Base-by-base conservation (phyloP, 495 filamentous ascomycete species). In the Penicillium malachiteum region DNA sequence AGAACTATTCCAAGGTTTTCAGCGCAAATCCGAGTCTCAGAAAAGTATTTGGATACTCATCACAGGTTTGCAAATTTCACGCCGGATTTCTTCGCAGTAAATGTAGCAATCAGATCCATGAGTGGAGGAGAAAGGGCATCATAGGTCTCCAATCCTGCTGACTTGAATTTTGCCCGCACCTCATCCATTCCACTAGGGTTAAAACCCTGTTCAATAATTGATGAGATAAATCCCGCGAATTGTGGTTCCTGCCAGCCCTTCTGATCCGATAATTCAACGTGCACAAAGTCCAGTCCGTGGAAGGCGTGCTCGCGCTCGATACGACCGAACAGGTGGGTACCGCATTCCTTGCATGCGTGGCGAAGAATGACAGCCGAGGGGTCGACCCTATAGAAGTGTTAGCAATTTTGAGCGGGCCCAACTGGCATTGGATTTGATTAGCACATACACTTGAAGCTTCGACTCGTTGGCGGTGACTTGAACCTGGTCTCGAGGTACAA, bases 201-300 rank as follows among this genome's bases (percentile, higher is more conserved):
- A 52, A 78, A 82, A 5, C 82, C 83, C 62, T 84, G 79, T 75
- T 85, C 82, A 58, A 86, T 84, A 54, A 85, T 81, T 38, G 75
- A 81, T 37, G 72, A 77, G 37, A 85, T 80, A 56, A 85, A 85
- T 2, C 74, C 84, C 3, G 82, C 82, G 61, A 86, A 85, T 65
- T 84, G 83, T 5, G 79, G 79, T 67, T 84, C 82, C 66, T 85
- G 81, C 82, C 83, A 85, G 35, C 83, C 82, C 56, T 72, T 65
- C 46, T 78, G 66, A 32, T 78, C 68, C 17, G 78, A 80, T 42
- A 87, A 59, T 62, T 87, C 82, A 0, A 71, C 74, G 63, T 87
- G 82, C 12, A 85, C 81, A 68, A 85, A 85, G 59, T 83, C 81
- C 13, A 85, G 69, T 1, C 83, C 84, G 61, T 80, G 78, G 72